These are phyloP conservation scores for Chlamydomonas sp. DNA, from an alignment of 139 green algal species.

Conservation along the genomic window DNA sequence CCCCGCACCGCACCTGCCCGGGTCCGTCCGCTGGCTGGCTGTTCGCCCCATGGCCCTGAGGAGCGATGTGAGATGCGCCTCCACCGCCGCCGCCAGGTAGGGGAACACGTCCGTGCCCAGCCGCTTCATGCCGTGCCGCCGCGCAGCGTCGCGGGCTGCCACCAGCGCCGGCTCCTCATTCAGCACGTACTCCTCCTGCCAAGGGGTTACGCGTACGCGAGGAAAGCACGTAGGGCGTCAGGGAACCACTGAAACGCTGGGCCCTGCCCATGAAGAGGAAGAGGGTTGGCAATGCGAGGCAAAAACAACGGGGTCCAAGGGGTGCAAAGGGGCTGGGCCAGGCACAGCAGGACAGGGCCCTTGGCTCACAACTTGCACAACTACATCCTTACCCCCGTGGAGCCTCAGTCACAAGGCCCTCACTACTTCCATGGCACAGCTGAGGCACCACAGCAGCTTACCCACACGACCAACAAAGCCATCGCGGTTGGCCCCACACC, in stretches of 20 bases:
- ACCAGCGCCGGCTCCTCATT: slow-evolving; percentile 7
- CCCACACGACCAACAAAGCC: too few relatives aligned
- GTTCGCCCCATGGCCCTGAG: background rate
- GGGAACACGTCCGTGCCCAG: slow-evolving; percentile 29
- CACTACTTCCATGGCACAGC: too few relatives aligned
- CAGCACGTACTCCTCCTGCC: slow-evolving; percentile 48
- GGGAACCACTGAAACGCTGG: background rate
- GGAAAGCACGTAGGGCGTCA: background rate
- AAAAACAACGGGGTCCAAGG: too few relatives aligned
- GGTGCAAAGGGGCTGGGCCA: too few relatives aligned
- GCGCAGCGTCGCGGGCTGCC: slow-evolving; percentile 3
- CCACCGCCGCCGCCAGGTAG: slow-evolving; percentile 36
- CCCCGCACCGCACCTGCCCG: background rate
- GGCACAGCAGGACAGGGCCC: too few relatives aligned
- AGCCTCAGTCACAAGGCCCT: too few relatives aligned
- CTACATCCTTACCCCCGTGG: too few relatives aligned
- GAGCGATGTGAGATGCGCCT: slow-evolving; percentile 16
- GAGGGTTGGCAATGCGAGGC: too few relatives aligned
- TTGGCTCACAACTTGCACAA: too few relatives aligned
- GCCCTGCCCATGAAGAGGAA: too few relatives aligned
- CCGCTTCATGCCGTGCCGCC: slow-evolving; percentile 11
- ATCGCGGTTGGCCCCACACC: background rate
- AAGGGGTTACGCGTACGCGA: background rate
- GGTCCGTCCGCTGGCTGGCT: background rate
- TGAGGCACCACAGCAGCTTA: too few relatives aligned